Conservation (phyloP, 352 stramenopile species). For the Globisporangium carolinianum region DNA sequence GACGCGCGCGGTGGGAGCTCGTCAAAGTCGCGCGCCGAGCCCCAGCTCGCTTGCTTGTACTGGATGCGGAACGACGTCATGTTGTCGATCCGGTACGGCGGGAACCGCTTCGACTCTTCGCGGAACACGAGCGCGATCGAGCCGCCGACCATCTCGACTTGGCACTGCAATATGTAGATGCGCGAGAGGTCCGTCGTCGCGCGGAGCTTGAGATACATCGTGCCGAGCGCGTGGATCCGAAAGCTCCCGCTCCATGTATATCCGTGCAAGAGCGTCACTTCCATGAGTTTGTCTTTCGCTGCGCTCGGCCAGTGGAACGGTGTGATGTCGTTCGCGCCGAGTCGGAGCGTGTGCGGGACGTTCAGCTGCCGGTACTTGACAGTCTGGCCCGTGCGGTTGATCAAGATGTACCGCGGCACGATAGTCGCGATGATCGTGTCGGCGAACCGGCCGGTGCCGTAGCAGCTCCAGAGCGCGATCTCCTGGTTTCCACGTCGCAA, state of each 20-base stretch:
- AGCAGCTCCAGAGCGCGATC: slow-evolving; percentile 81
- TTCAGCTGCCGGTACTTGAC: slow-evolving; percentile 83
- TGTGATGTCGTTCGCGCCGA: slow-evolving; percentile 67
- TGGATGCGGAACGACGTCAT: slow-evolving; percentile 87
- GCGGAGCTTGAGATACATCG: slow-evolving; percentile 82
- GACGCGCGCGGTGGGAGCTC: slow-evolving; percentile 65
- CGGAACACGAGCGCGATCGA: slow-evolving; percentile 82
- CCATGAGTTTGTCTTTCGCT: slow-evolving; percentile 67
- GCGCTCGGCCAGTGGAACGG: slow-evolving; percentile 84
- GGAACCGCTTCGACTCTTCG: slow-evolving; percentile 81
- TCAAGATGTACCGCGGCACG: slow-evolving; percentile 81
- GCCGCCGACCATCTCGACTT: slow-evolving; percentile 81
- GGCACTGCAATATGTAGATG: slow-evolving; percentile 87
- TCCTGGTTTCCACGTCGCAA: slow-evolving; percentile 66
- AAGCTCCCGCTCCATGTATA: slow-evolving; percentile 86
- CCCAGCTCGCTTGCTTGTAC: slow-evolving; percentile 80
- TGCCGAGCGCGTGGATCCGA: slow-evolving; percentile 78
- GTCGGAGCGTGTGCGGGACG: slow-evolving; percentile 62
- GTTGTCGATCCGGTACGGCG: slow-evolving; percentile 89
- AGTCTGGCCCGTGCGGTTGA: slow-evolving; percentile 78
- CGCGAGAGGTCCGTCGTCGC: slow-evolving; percentile 54
- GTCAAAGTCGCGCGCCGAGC: slow-evolving; percentile 64
- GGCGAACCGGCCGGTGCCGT: slow-evolving; percentile 72
- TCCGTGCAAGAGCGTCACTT: slow-evolving; percentile 76
- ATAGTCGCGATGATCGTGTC: slow-evolving; percentile 86